Base-by-base conservation (phyloP, 768 basidiomycete genomes). In the Trametes cinnabarina region DNA sequence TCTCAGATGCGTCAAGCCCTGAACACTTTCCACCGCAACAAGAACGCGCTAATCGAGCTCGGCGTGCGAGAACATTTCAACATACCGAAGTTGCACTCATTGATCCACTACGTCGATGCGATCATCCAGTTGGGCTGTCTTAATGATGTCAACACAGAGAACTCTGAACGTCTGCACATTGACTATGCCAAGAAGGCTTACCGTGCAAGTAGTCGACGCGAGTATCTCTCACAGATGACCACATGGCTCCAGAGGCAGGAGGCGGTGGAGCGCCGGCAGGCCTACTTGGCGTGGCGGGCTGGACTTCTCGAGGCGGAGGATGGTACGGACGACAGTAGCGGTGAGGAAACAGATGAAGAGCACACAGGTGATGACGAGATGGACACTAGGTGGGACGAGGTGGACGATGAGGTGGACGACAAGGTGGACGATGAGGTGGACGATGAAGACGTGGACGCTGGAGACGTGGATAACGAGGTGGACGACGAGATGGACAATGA, bases 1-100 rank as follows among this genome's bases (percentile, higher is more conserved):
- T 1, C 10, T 0, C 11, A 37, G 1, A 43, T 73, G 34, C 8
- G 51, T 0, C 17, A 37, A 0, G 63, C 69, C 0, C 67, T 79
- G 25, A 20, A 28, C 26, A 17, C 19, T 1, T 81, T 80, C 58
- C 77, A 80, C 57, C 28, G 51, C 3, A 64, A 76, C 63, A 77
- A 77, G 47, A 40, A 62, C 10, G 63, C 74, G 3, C 76, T 79
- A 51, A 47, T 76, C 30, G 62, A 67, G n/a, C 60, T 74, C 7
- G 71, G 70, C 1, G 67, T 73, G n/a, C 69, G 72, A 0, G 48
- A 68, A 10, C 9, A 70, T 48, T 78, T 77, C 63, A 76, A 79
- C 44, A 65, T 80, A n/a, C 76, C 76, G 0, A 81, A 81, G 58
- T 58, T 80, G 1, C 78, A 79, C 54, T 69, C 62, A 14, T 55